Percentiles rank a stretch among this genome's conserved stretches.
Conservation (phyloP, 805 yeast genomes). For the Saccharomycopsis selenospora region DNA sequence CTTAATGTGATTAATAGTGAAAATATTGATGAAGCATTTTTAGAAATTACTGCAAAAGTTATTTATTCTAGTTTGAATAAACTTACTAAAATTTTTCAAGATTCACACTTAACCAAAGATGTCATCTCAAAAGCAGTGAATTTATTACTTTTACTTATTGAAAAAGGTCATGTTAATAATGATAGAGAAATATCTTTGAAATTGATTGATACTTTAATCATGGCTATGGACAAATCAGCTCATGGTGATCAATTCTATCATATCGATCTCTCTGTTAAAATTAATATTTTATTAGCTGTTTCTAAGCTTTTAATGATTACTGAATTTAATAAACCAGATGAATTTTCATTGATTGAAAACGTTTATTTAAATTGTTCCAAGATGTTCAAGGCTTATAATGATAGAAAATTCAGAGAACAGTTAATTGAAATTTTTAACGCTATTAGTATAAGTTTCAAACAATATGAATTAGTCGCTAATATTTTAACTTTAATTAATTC, state of each 20-base stretch:
- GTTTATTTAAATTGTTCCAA: slow-evolving; percentile 47
- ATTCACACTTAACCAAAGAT: slow-evolving; percentile 29
- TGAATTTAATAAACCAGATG: slow-evolving; percentile 9
- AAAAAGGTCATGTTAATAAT: slow-evolving; percentile 51
- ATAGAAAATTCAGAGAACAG: slow-evolving; percentile 52
- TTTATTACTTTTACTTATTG: slow-evolving; percentile 44
- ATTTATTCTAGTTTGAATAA: slow-evolving; percentile 35
- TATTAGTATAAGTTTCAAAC: slow-evolving; percentile 46
- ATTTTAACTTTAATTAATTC: slow-evolving; percentile 66
- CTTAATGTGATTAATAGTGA: slow-evolving; percentile 38
- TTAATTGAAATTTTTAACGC: slow-evolving; percentile 53
- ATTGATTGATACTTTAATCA: slow-evolving; percentile 47
- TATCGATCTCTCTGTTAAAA: slow-evolving; percentile 36
- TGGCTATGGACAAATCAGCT: slow-evolving; percentile 14
- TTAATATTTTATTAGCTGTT: slow-evolving; percentile 42
- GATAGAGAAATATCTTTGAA: slow-evolving; percentile 47
- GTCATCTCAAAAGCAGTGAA: slow-evolving; percentile 50
- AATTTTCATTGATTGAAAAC: slow-evolving; percentile 40
- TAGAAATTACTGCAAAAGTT: slow-evolving; percentile 45
- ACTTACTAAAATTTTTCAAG: slow-evolving; percentile 21
- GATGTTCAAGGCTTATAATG: slow-evolving; percentile 52
- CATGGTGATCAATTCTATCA: slow-evolving; percentile 6
- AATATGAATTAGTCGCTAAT: slow-evolving; percentile 38
- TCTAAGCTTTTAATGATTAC: slow-evolving; percentile 2
- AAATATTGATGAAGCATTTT: slow-evolving; percentile 37